phyloP scores from a whole-genome alignment of 208 protist genomes.

The Trichomonas gallinae region DNA sequence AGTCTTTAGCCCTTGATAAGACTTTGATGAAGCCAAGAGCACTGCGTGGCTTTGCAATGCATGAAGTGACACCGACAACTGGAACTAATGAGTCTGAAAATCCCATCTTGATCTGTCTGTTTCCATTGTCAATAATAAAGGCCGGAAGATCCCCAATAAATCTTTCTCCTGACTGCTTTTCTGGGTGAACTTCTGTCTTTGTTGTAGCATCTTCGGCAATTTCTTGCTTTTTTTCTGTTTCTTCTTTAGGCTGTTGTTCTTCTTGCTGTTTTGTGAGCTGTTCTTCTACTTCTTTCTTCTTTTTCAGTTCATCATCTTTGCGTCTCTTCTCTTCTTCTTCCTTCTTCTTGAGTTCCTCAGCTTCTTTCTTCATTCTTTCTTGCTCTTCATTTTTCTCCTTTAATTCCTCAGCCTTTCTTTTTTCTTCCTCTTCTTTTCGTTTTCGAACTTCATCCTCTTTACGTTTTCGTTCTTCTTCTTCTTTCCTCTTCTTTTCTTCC shows the following conservation, averaged over 20 bases:
- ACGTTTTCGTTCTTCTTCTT: background rate
- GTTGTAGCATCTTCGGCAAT: background rate
- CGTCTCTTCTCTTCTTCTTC: background rate
- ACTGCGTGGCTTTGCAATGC: background rate
- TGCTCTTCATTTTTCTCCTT: background rate
- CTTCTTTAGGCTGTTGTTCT: background rate
- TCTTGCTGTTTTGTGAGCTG: background rate
- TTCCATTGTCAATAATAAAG: background rate
- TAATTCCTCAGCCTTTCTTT: background rate
- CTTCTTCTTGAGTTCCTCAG: background rate
- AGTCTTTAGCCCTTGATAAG: background rate
- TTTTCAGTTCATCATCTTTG: background rate
- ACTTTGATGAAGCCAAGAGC: background rate
- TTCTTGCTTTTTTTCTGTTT: background rate
- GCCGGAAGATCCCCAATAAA: background rate
- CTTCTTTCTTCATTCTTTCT: background rate
- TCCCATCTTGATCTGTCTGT: background rate
- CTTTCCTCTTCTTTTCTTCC: background rate
- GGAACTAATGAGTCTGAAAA: background rate
- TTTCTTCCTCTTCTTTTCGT: background rate
- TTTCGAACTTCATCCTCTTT: no score
- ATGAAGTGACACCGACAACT: background rate
- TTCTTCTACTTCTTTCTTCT: background rate
- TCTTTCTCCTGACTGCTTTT: background rate
- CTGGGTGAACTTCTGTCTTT: background rate